Evolutionary conservation across 1,139 yeast genomes (phyloP).

Genomic region (Zygosaccharomyces pseudobailii): DNA sequence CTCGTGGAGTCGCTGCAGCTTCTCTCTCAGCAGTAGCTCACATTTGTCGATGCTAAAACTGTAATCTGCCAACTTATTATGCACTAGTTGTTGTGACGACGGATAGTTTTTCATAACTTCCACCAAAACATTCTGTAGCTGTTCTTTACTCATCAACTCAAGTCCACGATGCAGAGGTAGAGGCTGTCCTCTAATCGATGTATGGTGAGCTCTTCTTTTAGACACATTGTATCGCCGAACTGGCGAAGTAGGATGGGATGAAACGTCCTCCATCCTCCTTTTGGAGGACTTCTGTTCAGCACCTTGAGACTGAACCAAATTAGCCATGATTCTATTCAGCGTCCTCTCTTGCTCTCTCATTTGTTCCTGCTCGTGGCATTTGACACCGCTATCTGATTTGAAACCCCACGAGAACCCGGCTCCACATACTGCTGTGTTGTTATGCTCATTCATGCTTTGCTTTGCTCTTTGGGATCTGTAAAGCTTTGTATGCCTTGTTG

Average conservation of each 20-base stretch:
- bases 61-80: slow-evolving; percentile 17
- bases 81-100: slow-evolving; percentile 20
- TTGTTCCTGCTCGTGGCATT: slow-evolving; percentile 4
- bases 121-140: slow-evolving; percentile 24
- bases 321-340: neutral
- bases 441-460: slow-evolving; percentile 4
- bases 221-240: slow-evolving; percentile 6
- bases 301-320: neutral
- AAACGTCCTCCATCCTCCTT: slow-evolving; percentile 4
- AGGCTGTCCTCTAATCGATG: slow-evolving; percentile 31
- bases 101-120: slow-evolving; percentile 28
- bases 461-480: neutral
- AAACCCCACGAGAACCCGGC: slow-evolving; percentile 33
- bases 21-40: slow-evolving; percentile 19
- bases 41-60: slow-evolving; percentile 26
- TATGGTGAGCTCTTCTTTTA: slow-evolving; percentile 15
- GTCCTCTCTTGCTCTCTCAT: neutral
- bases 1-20: slow-evolving; percentile 22
- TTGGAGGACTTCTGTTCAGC: slow-evolving; percentile 3
- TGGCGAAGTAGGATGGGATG: neutral
- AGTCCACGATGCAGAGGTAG: slow-evolving; percentile 30
- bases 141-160: slow-evolving; percentile 30
- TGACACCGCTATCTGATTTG: slow-evolving; percentile 13
- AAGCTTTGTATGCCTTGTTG: slow-evolving; percentile 21
- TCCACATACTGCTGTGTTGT: slow-evolving; percentile 8